Base-by-base conservation (phyloP, 23 red algal species). In the Gracilaria gracilis region DNA sequence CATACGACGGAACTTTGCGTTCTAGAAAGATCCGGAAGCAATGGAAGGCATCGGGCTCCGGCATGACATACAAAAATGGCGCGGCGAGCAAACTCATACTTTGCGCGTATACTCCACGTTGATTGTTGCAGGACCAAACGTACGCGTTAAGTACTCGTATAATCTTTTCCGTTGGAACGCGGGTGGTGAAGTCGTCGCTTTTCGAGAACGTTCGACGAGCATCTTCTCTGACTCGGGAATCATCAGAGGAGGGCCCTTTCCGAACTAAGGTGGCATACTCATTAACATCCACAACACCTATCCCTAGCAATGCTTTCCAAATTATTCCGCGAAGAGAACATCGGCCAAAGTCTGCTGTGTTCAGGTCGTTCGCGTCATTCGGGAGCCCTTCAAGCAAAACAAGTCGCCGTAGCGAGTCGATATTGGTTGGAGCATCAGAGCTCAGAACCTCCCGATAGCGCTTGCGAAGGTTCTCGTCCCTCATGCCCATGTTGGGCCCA, bases 31-130 rank as follows among this genome's bases (percentile, higher is more conserved):
- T 75, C 5, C 93, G 85, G 51, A 98, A 98, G 72, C 92, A 94
- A 31, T 83, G 79, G 40, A 94, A 98, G 29, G 96, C 96, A 80
- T 98, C 96, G 35, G 96, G 96, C 54, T 98, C 96, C 2, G 96
- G 93, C 85, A 98, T 94, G 66, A 98, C 81, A 61, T 95, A 98
- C 78, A 98, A 46, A 67, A 98, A 98, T 48, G 96, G 96, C 17
- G 96, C 96, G 15, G 87, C 87, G 29, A 98, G 82, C 23, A 94
- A 37, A 83, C 81, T 89, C 96, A 98, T 94, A 46, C 91, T 86
- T 61, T 95, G 92, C 32, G 82, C 80, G 67, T 98, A 98, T 24
- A 86, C 39, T 42, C 88, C 92, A 28, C 70, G 54, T 44, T 79
- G 67, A 29, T 94, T 87, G 28, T 89, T 92, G 66, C 82, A 86